Base-by-base conservation (phyloP, 2,329 filamentous ascomycete species). In the Teratosphaeria viscida region DNA sequence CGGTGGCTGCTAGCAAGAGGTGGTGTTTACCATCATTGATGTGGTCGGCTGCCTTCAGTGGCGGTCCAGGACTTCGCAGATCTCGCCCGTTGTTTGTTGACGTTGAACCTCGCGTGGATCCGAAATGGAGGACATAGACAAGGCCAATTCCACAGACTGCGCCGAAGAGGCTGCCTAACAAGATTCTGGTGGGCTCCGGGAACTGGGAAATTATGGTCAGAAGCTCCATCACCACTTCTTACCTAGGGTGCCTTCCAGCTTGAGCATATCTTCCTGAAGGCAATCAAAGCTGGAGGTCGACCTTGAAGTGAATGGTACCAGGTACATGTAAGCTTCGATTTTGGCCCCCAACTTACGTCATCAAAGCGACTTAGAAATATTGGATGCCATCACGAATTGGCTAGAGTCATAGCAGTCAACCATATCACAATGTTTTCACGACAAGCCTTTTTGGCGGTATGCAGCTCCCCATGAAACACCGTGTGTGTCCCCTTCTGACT, bases 1-100 rank as follows among this genome's bases (percentile, higher is more conserved):
- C 87, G 35, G 81, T 85, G 47, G 84, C 83, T 43, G 83, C 84
- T 52, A 90, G 79, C 16, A 90, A 78, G 57, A 88, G 76, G 69
- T 88, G 85, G 12, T 74, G 74, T 68, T 82, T 84, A 19, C 73
- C 72, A 67, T 85, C 83, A 56, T 74, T 68, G 26, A 70, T 62
- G 61, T 76, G 70, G 52, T 74, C 68, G 10, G 72, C 64, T 55
- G 74, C 72, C 49, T 64, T 65, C 58, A 75, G 66, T 59, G 43
- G 57, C 23, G 55, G 35, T 23, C 35, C 35, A 1, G 34, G 55
- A 52, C 19, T 3, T 43, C 12, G 37, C 11, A 43, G 12, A 14
- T 16, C 2, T 16, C 12, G 37, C 37, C 12, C 10, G 29, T 27
- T 27, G 26, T 34, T 39, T 7, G 16, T 49, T 49, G 43, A 3